These are phyloP conservation scores for Acanthochlamys bracteata DNA, from an alignment of 106 monocot genomes.

Conservation along the genomic window DNA sequence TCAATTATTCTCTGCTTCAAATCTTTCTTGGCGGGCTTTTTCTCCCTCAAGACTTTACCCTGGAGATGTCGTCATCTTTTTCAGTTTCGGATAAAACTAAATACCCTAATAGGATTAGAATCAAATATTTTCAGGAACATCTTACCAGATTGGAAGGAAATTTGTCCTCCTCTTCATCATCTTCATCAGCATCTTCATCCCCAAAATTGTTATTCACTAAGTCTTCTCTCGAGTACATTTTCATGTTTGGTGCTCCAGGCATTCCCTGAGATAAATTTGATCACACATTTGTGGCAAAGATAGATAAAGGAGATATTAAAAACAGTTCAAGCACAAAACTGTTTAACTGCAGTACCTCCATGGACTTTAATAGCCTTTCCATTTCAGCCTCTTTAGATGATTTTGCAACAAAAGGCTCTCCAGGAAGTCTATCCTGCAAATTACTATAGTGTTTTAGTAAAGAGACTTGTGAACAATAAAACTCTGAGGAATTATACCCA, in stretches of 20 bases:
- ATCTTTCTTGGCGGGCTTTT: conserved; percentile 35
- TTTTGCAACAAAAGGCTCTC: conserved; percentile 75
- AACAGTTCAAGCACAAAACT: neutral
- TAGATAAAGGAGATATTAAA: neutral
- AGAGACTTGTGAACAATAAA: too few relatives aligned
- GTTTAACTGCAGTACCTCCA: conserved; percentile 48
- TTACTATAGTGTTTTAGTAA: neutral
- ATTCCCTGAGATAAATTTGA: conserved; percentile 48
- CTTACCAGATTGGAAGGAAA: conserved; percentile 67
- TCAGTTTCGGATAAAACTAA: neutral
- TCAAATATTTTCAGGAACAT: neutral
- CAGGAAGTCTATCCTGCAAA: conserved; percentile 65
- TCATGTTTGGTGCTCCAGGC: conserved; percentile 94
- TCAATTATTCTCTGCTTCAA: conserved; percentile 49
- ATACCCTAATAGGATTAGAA: neutral
- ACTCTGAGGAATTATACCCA: too few relatives aligned
- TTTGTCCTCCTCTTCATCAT: conserved; percentile 60
- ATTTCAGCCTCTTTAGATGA: conserved; percentile 95
- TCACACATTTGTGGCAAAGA: neutral
- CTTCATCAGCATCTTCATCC: conserved; percentile 45
- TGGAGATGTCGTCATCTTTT: conserved; percentile 10
- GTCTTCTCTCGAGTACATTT: conserved; percentile 95
- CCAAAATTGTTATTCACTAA: conserved; percentile 71
- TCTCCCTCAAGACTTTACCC: conserved; percentile 59
- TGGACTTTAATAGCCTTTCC: conserved; percentile 87